These are phyloP conservation scores for Zymoseptoria pseudotritici DNA, from an alignment of 2,329 filamentous ascomycete species.

Conservation along the genomic window DNA sequence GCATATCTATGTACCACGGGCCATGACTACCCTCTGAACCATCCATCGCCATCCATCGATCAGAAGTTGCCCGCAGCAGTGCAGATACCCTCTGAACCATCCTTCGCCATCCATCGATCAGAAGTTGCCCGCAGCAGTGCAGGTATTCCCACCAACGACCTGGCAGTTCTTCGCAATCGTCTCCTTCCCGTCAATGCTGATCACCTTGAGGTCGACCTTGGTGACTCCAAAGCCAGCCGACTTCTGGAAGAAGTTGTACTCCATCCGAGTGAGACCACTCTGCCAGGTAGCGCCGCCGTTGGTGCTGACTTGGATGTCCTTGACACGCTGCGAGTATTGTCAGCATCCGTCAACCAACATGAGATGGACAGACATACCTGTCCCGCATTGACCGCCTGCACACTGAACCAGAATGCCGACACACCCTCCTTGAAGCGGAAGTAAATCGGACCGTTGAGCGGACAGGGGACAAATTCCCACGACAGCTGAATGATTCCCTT, in stretches of 20 bases:
- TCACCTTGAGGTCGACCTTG: constrained; percentile 50
- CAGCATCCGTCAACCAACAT: neutral
- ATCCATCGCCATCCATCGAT: neutral
- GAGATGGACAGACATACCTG: constrained; percentile 7
- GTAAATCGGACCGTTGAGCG: constrained; percentile 42
- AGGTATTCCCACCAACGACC: constrained; percentile 30
- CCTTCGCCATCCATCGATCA: neutral
- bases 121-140: constrained; percentile 30
- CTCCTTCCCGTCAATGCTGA: constrained; percentile 44
- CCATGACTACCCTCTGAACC: neutral
- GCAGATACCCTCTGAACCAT: constrained; percentile 9
- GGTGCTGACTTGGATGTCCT: constrained; percentile 13
- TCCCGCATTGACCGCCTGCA: constrained; percentile 60
- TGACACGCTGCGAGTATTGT: constrained; percentile 10
- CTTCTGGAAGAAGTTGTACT: constrained; percentile 53
- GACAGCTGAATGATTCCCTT: constrained; percentile 44
- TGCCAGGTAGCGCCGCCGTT: constrained; percentile 17
- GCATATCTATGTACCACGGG: neutral
- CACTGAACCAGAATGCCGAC: constrained; percentile 49
- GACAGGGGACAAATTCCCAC: constrained; percentile 47
- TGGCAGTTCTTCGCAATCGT: constrained; percentile 48
- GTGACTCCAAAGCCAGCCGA: constrained; percentile 48
- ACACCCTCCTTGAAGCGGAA: constrained; percentile 49
- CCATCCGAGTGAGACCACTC: constrained; percentile 9
- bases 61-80: constrained; percentile 30